Conservation (phyloP, 2,329 filamentous ascomycete species). For the Epichloe sp. region DNA sequence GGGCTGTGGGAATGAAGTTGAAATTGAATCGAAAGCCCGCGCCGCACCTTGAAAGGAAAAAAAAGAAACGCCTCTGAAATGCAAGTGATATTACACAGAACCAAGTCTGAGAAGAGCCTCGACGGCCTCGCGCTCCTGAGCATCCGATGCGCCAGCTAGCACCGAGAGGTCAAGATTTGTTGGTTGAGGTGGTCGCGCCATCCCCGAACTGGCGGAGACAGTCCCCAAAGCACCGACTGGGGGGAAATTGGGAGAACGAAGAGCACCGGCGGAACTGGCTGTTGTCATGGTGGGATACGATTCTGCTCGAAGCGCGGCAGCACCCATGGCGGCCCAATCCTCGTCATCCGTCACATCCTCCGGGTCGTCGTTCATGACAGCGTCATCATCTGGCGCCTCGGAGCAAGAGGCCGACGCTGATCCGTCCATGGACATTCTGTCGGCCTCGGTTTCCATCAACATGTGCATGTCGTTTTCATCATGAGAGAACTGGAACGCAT, state of each 20-base stretch:
- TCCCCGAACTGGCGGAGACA: slow-evolving; percentile 36
- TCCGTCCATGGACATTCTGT: slow-evolving; percentile 83
- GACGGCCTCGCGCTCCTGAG: slow-evolving; percentile 69
- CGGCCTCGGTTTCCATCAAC: slow-evolving; percentile 70
- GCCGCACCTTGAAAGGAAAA: neutral
- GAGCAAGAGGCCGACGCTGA: slow-evolving; percentile 62
- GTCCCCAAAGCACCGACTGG: slow-evolving; percentile 32
- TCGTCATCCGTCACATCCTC: slow-evolving; percentile 89
- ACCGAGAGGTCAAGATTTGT: slow-evolving; percentile 39
- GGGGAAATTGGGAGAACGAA: slow-evolving; percentile 32
- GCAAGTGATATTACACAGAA: slow-evolving; percentile 51
- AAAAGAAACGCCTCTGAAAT: slow-evolving; percentile 5
- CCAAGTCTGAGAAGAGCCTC: slow-evolving; percentile 71
- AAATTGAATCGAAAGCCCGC: neutral
- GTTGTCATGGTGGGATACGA: slow-evolving; percentile 45
- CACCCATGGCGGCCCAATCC: slow-evolving; percentile 85
- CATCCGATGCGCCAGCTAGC: slow-evolving; percentile 41
- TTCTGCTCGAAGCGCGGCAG: slow-evolving; percentile 63
- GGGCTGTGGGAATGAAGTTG: slow-evolving; percentile 1
- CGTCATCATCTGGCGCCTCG: slow-evolving; percentile 56
- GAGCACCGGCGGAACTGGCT: slow-evolving; percentile 39
- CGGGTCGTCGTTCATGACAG: slow-evolving; percentile 59
- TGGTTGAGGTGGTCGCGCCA: slow-evolving; percentile 39
- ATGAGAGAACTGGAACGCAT: slow-evolving; percentile 65
- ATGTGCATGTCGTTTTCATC: slow-evolving; percentile 54